Base-by-base conservation (phyloP, 371 early-diverging fungal species). In the Circinella minor region DNA sequence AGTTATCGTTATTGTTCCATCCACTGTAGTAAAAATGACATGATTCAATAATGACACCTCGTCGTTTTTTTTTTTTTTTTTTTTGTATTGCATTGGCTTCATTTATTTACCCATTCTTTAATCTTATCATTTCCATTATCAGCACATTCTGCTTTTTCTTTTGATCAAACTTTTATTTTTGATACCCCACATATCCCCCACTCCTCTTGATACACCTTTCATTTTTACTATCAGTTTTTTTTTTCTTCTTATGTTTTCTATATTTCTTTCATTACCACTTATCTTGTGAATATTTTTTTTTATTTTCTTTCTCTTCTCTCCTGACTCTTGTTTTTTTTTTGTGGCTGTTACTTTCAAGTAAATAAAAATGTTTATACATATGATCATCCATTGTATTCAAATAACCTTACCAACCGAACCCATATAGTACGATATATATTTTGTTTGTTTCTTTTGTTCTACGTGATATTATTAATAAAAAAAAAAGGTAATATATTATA, bases 1-100 rank as follows among this genome's bases (percentile, higher is more conserved):
- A 20, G 71, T 18, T 75, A 73, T 66, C 70, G 83, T 43, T 80
- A 78, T 51, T 82, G 83, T 49, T 82, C 83, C 10, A 57, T 67
- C 2, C 37, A 57, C 4, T 82, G 82, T 55, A 63, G 74, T 59
- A 34, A 63, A 4, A 2, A 46, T 51, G n/a, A 36, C n/a, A 51
- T 51, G 6, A 51, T 47, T 34, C 49, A 47, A 18, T 20, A 46
- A 8, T 10, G 13, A 15, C 5, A 63, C 18, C 48, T 47, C 39
- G 43, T 43, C 11, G 39, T 39, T 39, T 4, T 9, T 39, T 39
- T 39, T 9, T 9, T 39, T 11, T 11, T 43, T 43, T 43, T 11
- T 51, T 51, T 51, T 51, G 51, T 1, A 14, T n/a, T 27, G 27
- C 2, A 27, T 2, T 27, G 27, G 1, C 27, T 27, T 27, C 27